These are phyloP conservation scores for Phytophthora parvispora DNA, from an alignment of 352 stramenopile genomes.

Conservation along the genomic window DNA sequence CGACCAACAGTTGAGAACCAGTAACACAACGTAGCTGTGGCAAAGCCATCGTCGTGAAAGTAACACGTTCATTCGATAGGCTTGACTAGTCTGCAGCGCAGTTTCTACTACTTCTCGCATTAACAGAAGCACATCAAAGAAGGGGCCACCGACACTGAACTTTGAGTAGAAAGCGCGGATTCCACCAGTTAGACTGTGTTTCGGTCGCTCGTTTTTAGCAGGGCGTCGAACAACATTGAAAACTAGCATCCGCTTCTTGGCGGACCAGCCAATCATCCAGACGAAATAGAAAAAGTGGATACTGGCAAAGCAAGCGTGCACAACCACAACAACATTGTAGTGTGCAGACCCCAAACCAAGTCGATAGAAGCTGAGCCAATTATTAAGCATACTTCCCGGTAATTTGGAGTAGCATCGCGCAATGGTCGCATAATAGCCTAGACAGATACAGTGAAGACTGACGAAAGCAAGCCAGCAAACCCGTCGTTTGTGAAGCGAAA, in stretches of 20 bases:
- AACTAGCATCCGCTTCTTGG: constrained; percentile 2
- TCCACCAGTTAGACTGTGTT: background rate
- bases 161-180: background rate
- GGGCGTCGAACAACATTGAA: background rate
- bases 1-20: constrained; percentile 42
- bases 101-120: constrained; percentile 30
- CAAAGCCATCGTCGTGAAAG: constrained; percentile 30
- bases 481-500: background rate
- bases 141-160: constrained; percentile 11
- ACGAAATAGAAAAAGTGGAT: constrained; percentile 10
- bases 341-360: background rate
- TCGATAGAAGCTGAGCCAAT: constrained; percentile 7
- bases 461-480: constrained; percentile 8
- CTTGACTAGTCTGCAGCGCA: constrained; percentile 33
- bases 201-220: background rate
- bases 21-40: constrained; percentile 22
- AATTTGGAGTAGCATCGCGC: background rate
- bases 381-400: constrained; percentile 1
- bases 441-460: constrained; percentile 1
- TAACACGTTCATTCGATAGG: constrained; percentile 32
- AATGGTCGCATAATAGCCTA: constrained; percentile 4
- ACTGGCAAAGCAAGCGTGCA: background rate
- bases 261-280: constrained; percentile 13
- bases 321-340: background rate
- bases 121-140: constrained; percentile 33